A percentile compares a stretch with the other conserved stretches of the same genome.
phyloP scores from a whole-genome alignment of 2,329 filamentous ascomycete genomes.

The Coniella vitis region DNA sequence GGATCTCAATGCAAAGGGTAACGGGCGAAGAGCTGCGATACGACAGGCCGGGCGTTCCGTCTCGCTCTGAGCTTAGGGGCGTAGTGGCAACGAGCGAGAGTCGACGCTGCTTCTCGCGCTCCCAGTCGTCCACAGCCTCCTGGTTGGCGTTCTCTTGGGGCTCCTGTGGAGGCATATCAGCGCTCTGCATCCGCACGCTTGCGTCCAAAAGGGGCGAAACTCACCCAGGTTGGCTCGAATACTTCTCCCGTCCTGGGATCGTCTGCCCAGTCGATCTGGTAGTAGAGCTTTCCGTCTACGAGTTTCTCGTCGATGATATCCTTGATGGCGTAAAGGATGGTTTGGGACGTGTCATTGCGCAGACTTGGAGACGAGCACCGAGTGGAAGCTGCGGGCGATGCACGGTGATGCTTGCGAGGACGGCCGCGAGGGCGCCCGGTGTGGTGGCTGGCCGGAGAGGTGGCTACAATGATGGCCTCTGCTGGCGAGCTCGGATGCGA shows the following conservation, averaged over 20 bases:
- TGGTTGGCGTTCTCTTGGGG: constrained; percentile 23
- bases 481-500: not conserved
- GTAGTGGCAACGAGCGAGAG: constrained; percentile 1
- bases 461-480: not conserved
- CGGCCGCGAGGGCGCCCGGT: not conserved
- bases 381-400: not conserved
- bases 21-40: no score
- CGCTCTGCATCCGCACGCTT: not conserved
- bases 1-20: constrained; percentile 10
- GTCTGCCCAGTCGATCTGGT: constrained; percentile 51
- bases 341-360: constrained; percentile 1
- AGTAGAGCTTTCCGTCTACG: constrained; percentile 29
- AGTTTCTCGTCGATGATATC: constrained; percentile 32
- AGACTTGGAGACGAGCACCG: constrained; percentile 2
- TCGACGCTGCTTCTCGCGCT: constrained; percentile 18
- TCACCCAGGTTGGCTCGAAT: constrained; percentile 48
- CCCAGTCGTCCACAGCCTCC: constrained; percentile 24
- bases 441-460: no score
- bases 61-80: not conserved
- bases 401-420: not conserved
- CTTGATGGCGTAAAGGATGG: constrained; percentile 23
- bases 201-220: constrained; percentile 8
- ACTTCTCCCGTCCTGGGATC: constrained; percentile 39
- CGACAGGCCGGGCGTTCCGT: not conserved
- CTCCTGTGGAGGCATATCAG: constrained; percentile 17